These are phyloP conservation scores for Mollisia scopiformis DNA, from an alignment of 2,329 filamentous ascomycete species.

Conservation along the genomic window DNA sequence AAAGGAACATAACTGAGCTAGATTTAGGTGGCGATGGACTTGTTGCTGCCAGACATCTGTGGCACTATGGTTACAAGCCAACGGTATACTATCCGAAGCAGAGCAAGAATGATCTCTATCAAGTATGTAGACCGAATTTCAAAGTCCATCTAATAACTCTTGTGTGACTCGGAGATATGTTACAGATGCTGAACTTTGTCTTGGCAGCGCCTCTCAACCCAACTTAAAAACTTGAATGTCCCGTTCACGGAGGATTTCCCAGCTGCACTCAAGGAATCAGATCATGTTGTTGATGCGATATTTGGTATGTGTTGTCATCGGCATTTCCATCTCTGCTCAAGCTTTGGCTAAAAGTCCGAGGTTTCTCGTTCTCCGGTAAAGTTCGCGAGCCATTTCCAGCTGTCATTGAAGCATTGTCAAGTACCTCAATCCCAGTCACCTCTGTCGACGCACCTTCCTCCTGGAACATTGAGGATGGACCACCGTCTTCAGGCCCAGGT, in stretches of 20 bases:
- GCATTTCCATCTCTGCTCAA: neutral
- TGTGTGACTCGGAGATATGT: too few species aligned
- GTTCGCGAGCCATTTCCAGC: constrained; percentile 89
- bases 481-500: constrained; percentile 75
- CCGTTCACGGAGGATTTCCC: constrained; percentile 84
- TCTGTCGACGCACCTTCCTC: constrained; percentile 92
- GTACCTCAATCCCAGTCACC: constrained; percentile 75
- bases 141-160: too few species aligned
- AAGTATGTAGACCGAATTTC: constrained; percentile 51
- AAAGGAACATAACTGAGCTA: neutral
- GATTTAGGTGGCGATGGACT: constrained; percentile 83
- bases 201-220: constrained; percentile 74
- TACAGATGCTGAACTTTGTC: neutral
- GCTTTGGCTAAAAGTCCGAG: constrained; percentile 42
- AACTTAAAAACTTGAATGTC: constrained; percentile 81
- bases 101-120: constrained; percentile 86
- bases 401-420: constrained; percentile 77
- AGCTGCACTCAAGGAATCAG: constrained; percentile 64
- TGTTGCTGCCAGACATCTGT: constrained; percentile 89
- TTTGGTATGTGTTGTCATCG: constrained; percentile 64
- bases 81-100: constrained; percentile 93
- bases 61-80: constrained; percentile 88
- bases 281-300: constrained; percentile 89
- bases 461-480: constrained; percentile 90
- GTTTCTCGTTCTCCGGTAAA: constrained; percentile 90